A percentile compares a stretch with the other conserved stretches of the same genome.
These are phyloP conservation scores for Debaryomyces sp. DNA, from an alignment of 1,139 yeast species.

Conservation along the genomic window DNA sequence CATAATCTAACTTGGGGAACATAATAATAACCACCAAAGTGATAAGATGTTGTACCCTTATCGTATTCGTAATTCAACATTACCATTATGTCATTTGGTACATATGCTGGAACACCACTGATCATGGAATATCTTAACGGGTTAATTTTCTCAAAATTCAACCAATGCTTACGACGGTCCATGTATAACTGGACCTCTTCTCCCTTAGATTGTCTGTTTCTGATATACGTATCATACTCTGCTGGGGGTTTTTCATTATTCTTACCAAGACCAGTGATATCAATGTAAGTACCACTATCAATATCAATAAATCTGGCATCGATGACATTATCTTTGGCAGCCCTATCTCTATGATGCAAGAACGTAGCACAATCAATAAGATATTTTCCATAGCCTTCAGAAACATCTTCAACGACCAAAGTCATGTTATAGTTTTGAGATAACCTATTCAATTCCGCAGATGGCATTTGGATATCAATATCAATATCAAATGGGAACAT, in stretches of 20 bases:
- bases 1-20: constrained; percentile 36
- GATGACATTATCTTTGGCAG: constrained; percentile 35
- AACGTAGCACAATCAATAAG: constrained; percentile 37
- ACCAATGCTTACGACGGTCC: constrained; percentile 43
- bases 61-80: constrained; percentile 36
- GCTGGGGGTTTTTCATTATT: constrained; percentile 34
- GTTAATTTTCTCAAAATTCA: constrained; percentile 30
- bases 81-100: constrained; percentile 38
- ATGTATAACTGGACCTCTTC: constrained; percentile 29
- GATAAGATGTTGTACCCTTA: constrained; percentile 27
- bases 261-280: constrained; percentile 39
- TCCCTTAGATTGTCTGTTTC: constrained; percentile 14
- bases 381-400: constrained; percentile 37
- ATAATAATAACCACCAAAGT: constrained; percentile 30
- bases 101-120: constrained; percentile 40
- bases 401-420: constrained; percentile 33
- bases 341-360: constrained; percentile 32
- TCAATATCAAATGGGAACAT: constrained; percentile 42
- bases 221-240: constrained; percentile 26
- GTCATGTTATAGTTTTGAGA: constrained; percentile 40
- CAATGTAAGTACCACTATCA: constrained; percentile 41
- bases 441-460: constrained; percentile 32
- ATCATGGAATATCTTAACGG: constrained; percentile 36
- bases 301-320: constrained; percentile 43
- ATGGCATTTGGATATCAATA: constrained; percentile 42